phyloP scores from a whole-genome alignment of 106 monocot species.

The Dendrobium nobile region DNA sequence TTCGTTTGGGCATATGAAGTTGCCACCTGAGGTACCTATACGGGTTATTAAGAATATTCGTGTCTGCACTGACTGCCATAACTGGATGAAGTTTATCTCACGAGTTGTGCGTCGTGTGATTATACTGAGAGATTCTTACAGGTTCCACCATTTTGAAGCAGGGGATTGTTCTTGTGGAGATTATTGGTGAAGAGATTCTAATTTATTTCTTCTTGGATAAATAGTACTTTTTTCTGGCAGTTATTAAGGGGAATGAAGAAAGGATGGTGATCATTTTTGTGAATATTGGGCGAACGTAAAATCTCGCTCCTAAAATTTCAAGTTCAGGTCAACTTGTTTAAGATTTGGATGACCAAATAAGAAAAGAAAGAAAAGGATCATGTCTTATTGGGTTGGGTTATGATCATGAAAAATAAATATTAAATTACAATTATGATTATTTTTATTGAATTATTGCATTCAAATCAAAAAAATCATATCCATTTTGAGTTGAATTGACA shows the following conservation, averaged over 20 bases:
- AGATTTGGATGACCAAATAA: too few species aligned
- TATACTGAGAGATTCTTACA: constrained; percentile 62
- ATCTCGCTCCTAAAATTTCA: too few species aligned
- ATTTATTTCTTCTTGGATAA: not conserved
- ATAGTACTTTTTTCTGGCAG: not conserved
- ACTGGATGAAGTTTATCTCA: constrained; percentile 74
- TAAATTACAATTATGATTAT: too few species aligned
- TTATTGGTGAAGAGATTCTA: constrained; percentile 50
- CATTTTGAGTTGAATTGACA: too few species aligned
- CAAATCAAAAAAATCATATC: too few species aligned
- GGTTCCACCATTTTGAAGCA: constrained; percentile 85
- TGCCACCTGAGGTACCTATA: constrained; percentile 41
- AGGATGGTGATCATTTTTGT: not conserved
- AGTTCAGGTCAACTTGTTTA: too few species aligned
- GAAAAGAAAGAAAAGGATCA: too few species aligned
- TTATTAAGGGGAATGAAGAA: not conserved
- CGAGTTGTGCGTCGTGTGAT: constrained; percentile 30
- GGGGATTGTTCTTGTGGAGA: constrained; percentile 68
- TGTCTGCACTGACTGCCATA: constrained; percentile 76
- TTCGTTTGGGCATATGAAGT: constrained; percentile 61
- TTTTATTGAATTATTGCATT: too few species aligned
- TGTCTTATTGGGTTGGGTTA: too few species aligned
- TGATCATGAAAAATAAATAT: too few species aligned
- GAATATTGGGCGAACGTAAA: too few species aligned
- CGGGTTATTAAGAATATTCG: constrained; percentile 82